A percentile compares a stretch with the other conserved stretches of the same genome.
These are phyloP conservation scores for Favolaschia claudopus DNA, from an alignment of 768 basidiomycete species.

Conservation along the genomic window DNA sequence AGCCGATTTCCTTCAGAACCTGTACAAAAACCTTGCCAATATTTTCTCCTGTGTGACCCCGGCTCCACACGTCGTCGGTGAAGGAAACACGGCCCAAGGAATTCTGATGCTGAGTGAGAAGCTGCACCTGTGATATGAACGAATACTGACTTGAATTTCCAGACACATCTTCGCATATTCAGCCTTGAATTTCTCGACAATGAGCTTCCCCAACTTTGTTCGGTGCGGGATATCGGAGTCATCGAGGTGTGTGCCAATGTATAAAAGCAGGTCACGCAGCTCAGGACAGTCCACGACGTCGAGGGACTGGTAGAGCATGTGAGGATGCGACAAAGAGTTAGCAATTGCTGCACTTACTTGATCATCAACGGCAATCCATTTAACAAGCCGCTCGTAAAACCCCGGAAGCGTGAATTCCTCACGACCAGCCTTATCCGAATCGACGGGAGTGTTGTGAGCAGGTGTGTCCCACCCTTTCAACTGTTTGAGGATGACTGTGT, in stretches of 20 bases:
- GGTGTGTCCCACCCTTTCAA: constrained; percentile 18
- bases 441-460: not conserved
- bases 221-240: constrained; percentile 39
- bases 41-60: constrained; percentile 12
- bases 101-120: constrained; percentile 13
- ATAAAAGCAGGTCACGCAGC: constrained; percentile 35
- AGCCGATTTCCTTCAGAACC: constrained; percentile 12
- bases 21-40: constrained; percentile 24
- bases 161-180: constrained; percentile 25
- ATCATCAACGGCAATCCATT: constrained; percentile 35
- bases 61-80: constrained; percentile 30
- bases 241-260: constrained; percentile 27
- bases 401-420: constrained; percentile 21
- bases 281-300: constrained; percentile 35
- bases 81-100: constrained; percentile 25
- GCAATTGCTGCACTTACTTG: constrained; percentile 26
- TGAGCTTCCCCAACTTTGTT: constrained; percentile 32
- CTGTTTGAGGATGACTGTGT: constrained; percentile 10
- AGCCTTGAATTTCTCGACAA: constrained; percentile 20
- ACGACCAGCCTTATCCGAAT: not conserved
- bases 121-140: not conserved
- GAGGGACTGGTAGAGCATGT: constrained; percentile 30
- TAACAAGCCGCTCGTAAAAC: constrained; percentile 27
- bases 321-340: not conserved
- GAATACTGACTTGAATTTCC: constrained; percentile 20